Conservation (phyloP, 805 yeast species). For the Yarrowia sp. region DNA sequence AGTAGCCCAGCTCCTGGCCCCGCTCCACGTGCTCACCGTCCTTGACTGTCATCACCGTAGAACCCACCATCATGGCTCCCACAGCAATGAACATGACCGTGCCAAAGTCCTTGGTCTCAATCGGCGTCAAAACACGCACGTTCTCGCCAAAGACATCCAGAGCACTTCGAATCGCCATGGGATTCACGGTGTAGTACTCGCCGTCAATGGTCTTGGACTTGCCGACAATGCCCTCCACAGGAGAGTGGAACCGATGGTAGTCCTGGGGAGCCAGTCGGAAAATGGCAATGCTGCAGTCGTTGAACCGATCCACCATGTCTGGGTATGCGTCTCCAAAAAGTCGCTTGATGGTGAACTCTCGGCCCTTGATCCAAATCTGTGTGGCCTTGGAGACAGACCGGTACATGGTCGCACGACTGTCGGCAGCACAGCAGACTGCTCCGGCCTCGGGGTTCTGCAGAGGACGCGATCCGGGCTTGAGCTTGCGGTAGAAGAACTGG, state of each 20-base stretch:
- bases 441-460: constrained; percentile 56
- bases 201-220: constrained; percentile 72
- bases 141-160: constrained; percentile 94
- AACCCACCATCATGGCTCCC: constrained; percentile 99
- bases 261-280: constrained; percentile 96
- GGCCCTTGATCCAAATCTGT: constrained; percentile 85
- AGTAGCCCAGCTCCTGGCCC: constrained; percentile 88
- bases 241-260: constrained; percentile 89
- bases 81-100: constrained; percentile 73
- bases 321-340: constrained; percentile 50
- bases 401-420: constrained; percentile 77
- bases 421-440: constrained; percentile 70
- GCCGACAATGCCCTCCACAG: constrained; percentile 73
- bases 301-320: constrained; percentile 41
- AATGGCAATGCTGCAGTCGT: constrained; percentile 64
- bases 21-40: constrained; percentile 58
- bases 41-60: constrained; percentile 67
- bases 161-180: constrained; percentile 89
- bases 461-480: constrained; percentile 68
- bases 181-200: constrained; percentile 93
- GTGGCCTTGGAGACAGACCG: constrained; percentile 59
- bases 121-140: constrained; percentile 72
- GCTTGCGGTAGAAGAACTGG: constrained; percentile 80
- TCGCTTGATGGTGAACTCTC: constrained; percentile 64
- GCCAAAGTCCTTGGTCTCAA: constrained; percentile 75